phyloP scores from a whole-genome alignment of 2,329 filamentous ascomycete genomes.

The Phaeosphaeriaceae sp. region DNA sequence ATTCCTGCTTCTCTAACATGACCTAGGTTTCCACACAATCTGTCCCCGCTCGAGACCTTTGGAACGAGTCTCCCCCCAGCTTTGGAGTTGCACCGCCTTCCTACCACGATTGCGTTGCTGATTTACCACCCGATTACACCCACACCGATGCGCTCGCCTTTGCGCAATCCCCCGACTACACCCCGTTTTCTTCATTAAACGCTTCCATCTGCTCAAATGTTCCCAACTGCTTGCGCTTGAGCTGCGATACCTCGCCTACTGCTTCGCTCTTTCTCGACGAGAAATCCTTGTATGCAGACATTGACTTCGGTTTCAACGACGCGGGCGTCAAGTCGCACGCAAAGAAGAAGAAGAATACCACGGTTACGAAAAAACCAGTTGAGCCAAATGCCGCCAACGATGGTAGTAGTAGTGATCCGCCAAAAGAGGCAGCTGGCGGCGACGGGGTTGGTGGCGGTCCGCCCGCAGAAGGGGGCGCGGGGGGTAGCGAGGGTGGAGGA shows the following conservation, averaged over 20 bases:
- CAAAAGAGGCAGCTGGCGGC: slow-evolving; percentile 49
- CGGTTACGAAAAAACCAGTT: slow-evolving; percentile 38
- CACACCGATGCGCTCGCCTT: slow-evolving; percentile 49
- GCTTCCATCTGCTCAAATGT: slow-evolving; percentile 39
- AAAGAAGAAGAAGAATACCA: slow-evolving; percentile 56
- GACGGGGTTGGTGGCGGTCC: slow-evolving; percentile 41
- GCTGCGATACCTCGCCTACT: slow-evolving; percentile 33
- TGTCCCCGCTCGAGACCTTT: slow-evolving; percentile 31
- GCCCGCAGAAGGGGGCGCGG: slow-evolving; percentile 45
- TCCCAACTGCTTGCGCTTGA: slow-evolving; percentile 37
- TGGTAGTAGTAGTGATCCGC: slow-evolving; percentile 57
- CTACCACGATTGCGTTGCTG: slow-evolving; percentile 52
- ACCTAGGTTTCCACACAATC: slow-evolving; percentile 29
- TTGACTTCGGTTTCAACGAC: slow-evolving; percentile 66
- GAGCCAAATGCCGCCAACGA: slow-evolving; percentile 45
- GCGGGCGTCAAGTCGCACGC: slow-evolving; percentile 59
- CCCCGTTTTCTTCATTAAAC: slow-evolving; percentile 39
- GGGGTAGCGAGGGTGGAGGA: slow-evolving; percentile 42
- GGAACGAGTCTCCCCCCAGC: slow-evolving; percentile 25
- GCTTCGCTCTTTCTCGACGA: slow-evolving; percentile 41
- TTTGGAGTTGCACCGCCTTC: slow-evolving; percentile 46
- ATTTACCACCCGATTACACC: slow-evolving; percentile 55
- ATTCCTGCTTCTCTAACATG: slow-evolving; percentile 28
- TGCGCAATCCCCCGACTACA: slow-evolving; percentile 43
- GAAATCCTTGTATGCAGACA: slow-evolving; percentile 46